phyloP scores from a whole-genome alignment of 768 basidiomycete species.

The Tylopilus intermedius region DNA sequence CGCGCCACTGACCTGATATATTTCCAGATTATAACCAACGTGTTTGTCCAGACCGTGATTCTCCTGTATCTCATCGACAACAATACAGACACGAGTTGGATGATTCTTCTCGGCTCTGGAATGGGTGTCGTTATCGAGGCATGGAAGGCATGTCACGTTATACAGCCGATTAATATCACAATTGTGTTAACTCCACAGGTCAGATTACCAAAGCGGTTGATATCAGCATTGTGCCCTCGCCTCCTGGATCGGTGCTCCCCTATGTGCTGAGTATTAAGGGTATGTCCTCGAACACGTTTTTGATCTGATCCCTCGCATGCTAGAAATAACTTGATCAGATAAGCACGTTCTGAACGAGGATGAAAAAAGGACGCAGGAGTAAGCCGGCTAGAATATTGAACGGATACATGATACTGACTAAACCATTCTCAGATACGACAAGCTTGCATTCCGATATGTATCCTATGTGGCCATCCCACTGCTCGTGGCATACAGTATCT shows the following conservation, averaged over 20 bases:
- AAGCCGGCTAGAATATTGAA: constrained; percentile 31
- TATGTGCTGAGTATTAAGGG: constrained; percentile 81
- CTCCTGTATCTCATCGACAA: constrained; percentile 93
- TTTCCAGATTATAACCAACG: constrained; percentile 77
- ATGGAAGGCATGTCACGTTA: constrained; percentile 68
- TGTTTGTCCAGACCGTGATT: constrained; percentile 87
- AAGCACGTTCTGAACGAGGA: constrained; percentile 96
- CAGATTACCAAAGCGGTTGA: constrained; percentile 90
- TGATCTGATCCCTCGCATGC: constrained; percentile 8
- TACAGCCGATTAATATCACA: constrained; percentile 4
- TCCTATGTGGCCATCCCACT: constrained; percentile 84
- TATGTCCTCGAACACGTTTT: constrained; percentile 31
- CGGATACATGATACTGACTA: constrained; percentile 11
- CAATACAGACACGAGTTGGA: constrained; percentile 93
- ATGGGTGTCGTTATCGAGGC: constrained; percentile 82
- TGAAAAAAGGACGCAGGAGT: constrained; percentile 98
- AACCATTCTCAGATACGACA: constrained; percentile 62
- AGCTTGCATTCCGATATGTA: constrained; percentile 91
- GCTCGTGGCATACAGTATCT: constrained; percentile 69
- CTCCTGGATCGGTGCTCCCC: constrained; percentile 64
- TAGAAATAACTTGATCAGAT: constrained; percentile 41
- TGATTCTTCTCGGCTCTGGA: constrained; percentile 89
- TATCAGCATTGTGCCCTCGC: constrained; percentile 60
- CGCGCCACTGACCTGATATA: constrained; percentile 10
- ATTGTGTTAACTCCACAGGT: constrained; percentile 14